phyloP scores from a whole-genome alignment of 371 early-diverging fungal genomes.

The Globomyces sp. region DNA sequence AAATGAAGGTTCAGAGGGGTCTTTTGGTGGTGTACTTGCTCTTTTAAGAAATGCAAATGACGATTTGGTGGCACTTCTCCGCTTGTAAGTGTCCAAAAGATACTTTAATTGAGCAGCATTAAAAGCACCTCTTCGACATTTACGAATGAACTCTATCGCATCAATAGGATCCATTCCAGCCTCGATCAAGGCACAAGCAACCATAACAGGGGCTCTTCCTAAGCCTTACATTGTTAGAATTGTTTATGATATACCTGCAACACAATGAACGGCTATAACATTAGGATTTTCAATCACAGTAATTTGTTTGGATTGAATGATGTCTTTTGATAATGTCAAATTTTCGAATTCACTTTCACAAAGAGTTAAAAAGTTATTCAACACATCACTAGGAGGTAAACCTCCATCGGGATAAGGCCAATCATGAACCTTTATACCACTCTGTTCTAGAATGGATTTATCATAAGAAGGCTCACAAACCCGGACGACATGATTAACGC shows the following conservation, averaged over 20 bases:
- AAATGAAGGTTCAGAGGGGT: neutral
- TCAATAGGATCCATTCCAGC: constrained; percentile 72
- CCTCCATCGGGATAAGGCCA: constrained; percentile 43
- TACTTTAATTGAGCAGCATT: constrained; percentile 64
- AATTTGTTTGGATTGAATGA: constrained; percentile 5
- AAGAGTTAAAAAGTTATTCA: constrained; percentile 27
- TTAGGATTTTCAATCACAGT: constrained; percentile 6
- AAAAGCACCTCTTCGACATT: constrained; percentile 66
- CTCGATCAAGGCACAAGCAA: constrained; percentile 70
- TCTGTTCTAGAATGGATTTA: constrained; percentile 9
- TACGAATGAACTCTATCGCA: constrained; percentile 65
- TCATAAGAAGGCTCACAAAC: constrained; percentile 45
- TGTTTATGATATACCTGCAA: constrained; percentile 44
- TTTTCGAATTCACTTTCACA: constrained; percentile 33
- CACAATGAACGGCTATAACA: constrained; percentile 55
- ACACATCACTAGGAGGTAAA: constrained; percentile 28
- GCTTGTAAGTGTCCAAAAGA: constrained; percentile 41
- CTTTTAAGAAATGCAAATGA: constrained; percentile 7
- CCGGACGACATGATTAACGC: constrained; percentile 43
- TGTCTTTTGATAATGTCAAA: constrained; percentile 11
- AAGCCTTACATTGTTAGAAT: constrained; percentile 34
- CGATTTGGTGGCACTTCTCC: constrained; percentile 23
- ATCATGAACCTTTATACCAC: constrained; percentile 38
- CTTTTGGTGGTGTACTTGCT: constrained; percentile 13
- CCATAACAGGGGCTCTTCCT: constrained; percentile 74